A percentile compares a stretch with the other conserved stretches of the same genome.
phyloP scores from a whole-genome alignment of 495 filamentous ascomycete species.

The Lophiostoma macrostomum region DNA sequence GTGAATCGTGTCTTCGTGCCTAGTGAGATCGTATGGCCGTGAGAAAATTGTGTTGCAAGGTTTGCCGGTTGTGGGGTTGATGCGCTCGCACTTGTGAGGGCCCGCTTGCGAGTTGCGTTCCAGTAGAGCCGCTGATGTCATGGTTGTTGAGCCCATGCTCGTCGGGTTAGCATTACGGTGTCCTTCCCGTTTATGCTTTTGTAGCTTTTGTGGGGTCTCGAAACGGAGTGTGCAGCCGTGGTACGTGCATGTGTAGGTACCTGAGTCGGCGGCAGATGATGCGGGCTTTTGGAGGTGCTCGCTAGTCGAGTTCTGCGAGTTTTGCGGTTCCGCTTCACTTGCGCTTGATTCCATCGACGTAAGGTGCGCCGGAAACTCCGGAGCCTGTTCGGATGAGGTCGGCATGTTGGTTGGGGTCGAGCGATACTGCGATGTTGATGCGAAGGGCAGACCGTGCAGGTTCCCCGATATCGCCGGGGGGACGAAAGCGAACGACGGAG shows the following conservation, averaged over 20 bases:
- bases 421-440: slow-evolving; percentile 27
- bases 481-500: slow-evolving; percentile 43
- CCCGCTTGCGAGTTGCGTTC: slow-evolving; percentile 77
- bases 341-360: slow-evolving; percentile 63
- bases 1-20: slow-evolving; percentile 97
- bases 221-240: slow-evolving; percentile 88
- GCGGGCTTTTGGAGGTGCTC: slow-evolving; percentile 48
- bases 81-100: slow-evolving; percentile 84
- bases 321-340: slow-evolving; percentile 49
- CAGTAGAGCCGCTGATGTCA: slow-evolving; percentile 52
- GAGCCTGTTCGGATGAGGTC: slow-evolving; percentile 41
- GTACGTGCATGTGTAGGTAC: slow-evolving; percentile 94
- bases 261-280: slow-evolving; percentile 68
- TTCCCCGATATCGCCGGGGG: slow-evolving; percentile 41
- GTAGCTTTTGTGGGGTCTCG: slow-evolving; percentile 77
- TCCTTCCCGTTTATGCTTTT: slow-evolving; percentile 93
- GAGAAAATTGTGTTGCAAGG: slow-evolving; percentile 96
- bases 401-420: slow-evolving; percentile 25
- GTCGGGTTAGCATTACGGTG: slow-evolving; percentile 56
- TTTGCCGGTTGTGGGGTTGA: slow-evolving; percentile 94
- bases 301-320: slow-evolving; percentile 26
- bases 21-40: slow-evolving; percentile 93
- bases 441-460: slow-evolving; percentile 30
- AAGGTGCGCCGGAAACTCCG: slow-evolving; percentile 61
- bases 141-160: slow-evolving; percentile 42